A percentile compares a stretch with the other conserved stretches of the same genome.
Conservation (phyloP, 2,329 filamentous ascomycete genomes). For the Esteya vermicola region DNA sequence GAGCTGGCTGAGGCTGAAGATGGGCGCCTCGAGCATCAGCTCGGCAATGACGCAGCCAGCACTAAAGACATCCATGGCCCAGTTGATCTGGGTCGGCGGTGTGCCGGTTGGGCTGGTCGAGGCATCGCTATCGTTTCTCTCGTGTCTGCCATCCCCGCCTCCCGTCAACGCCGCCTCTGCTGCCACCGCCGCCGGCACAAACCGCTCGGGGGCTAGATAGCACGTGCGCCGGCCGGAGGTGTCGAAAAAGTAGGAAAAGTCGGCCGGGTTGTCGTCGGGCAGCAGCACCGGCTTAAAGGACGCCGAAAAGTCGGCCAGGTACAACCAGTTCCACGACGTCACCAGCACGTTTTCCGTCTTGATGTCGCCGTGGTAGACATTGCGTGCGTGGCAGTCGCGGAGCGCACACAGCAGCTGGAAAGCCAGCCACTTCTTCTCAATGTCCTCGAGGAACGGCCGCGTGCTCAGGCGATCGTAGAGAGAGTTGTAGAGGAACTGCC, state of each 20-base stretch:
- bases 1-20: slow-evolving; percentile 94
- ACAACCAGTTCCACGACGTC: slow-evolving; percentile 99
- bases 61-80: slow-evolving; percentile 99
- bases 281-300: slow-evolving; percentile 89
- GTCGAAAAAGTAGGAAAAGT: slow-evolving; percentile 97
- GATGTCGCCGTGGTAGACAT: slow-evolving; percentile 94
- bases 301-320: slow-evolving; percentile 92
- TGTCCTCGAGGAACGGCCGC: slow-evolving; percentile 87
- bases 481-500: slow-evolving; percentile 92
- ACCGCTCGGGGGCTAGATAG: slow-evolving; percentile 89
- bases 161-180: slow-evolving; percentile 1
- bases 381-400: slow-evolving; percentile 76
- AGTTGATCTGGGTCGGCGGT: slow-evolving; percentile 32
- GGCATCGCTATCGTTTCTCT: slow-evolving; percentile 25
- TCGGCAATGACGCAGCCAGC: slow-evolving; percentile 94
- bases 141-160: neutral
- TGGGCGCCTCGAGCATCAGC: slow-evolving; percentile 83
- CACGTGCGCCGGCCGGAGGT: slow-evolving; percentile 83
- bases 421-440: slow-evolving; percentile 97
- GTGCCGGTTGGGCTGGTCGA: neutral
- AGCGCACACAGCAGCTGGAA: slow-evolving; percentile 90
- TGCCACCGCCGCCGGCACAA: slow-evolving; percentile 56
- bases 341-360: slow-evolving; percentile 96
- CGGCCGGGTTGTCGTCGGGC: slow-evolving; percentile 90
- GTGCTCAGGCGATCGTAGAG: slow-evolving; percentile 96